phyloP scores from a whole-genome alignment of 2,329 filamentous ascomycete species.

The Talaromyces sp. region DNA sequence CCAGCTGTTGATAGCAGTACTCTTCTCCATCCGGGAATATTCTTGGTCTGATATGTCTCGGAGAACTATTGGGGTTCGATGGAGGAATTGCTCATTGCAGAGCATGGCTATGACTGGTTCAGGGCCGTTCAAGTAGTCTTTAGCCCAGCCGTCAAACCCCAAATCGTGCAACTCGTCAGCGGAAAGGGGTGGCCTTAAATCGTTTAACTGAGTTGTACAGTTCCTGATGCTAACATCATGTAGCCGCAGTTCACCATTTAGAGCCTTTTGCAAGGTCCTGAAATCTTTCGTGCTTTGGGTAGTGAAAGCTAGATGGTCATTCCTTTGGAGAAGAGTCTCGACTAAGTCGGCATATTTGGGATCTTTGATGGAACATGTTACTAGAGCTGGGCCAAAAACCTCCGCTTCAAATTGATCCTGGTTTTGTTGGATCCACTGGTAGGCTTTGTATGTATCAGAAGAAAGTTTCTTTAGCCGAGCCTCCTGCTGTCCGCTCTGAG shows the following conservation, averaged over 20 bases:
- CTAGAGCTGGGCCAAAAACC: conserved; percentile 74
- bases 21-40: conserved; percentile 58
- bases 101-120: conserved; percentile 82
- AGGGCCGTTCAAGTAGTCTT: conserved; percentile 76
- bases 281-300: conserved; percentile 72
- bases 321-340: conserved; percentile 52
- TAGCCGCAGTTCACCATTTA: conserved; percentile 63
- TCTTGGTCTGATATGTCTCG: conserved; percentile 61
- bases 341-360: conserved; percentile 58
- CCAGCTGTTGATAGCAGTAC: conserved; percentile 59
- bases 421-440: conserved; percentile 77
- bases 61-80: conserved; percentile 62
- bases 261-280: conserved; percentile 61
- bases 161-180: conserved; percentile 49
- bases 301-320: conserved; percentile 62
- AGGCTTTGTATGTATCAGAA: conserved; percentile 62
- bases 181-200: conserved; percentile 53
- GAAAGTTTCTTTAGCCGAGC: conserved; percentile 58
- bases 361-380: conserved; percentile 75
- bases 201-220: conserved; percentile 49
- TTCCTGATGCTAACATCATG: conserved; percentile 68
- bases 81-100: conserved; percentile 65
- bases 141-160: conserved; percentile 74
- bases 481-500: conserved; percentile 68
- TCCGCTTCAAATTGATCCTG: conserved; percentile 64